phyloP scores from a whole-genome alignment of 345 rosid genomes.

The Melaleuca alternifolia region DNA sequence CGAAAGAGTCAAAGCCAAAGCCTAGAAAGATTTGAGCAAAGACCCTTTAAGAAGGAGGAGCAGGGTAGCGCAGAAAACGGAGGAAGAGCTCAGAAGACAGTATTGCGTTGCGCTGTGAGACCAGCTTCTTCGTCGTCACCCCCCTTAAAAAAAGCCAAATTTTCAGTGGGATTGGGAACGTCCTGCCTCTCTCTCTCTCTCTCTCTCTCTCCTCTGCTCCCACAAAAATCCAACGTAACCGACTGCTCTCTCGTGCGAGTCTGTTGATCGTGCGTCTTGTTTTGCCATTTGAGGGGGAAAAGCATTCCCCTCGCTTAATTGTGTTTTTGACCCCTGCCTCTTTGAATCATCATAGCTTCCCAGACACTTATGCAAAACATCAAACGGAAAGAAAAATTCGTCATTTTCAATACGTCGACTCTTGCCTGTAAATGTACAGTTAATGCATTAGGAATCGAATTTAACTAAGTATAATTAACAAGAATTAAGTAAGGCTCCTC shows the following conservation, averaged over 20 bases:
- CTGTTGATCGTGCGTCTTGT: not conserved
- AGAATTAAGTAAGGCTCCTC: no score
- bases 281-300: not conserved
- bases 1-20: not conserved
- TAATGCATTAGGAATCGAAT: not conserved
- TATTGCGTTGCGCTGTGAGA: not conserved
- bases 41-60: not conserved
- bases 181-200: not conserved
- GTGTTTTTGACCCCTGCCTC: not conserved
- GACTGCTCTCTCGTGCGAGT: not conserved
- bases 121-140: not conserved
- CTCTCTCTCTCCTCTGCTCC: not conserved
- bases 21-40: not conserved
- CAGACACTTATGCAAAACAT: not conserved
- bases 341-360: not conserved
- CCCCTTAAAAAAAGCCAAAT: not conserved
- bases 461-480: not conserved
- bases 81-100: not conserved
- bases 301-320: not conserved
- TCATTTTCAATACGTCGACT: not conserved
- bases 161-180: not conserved
- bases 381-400: accelerated
- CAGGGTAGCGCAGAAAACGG: not conserved
- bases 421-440: not conserved
- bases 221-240: not conserved